A percentile compares a stretch with the other conserved stretches of the same genome.
Conservation (phyloP, 2,329 filamentous ascomycete genomes). For the Pseudopithomyces chartarum region DNA sequence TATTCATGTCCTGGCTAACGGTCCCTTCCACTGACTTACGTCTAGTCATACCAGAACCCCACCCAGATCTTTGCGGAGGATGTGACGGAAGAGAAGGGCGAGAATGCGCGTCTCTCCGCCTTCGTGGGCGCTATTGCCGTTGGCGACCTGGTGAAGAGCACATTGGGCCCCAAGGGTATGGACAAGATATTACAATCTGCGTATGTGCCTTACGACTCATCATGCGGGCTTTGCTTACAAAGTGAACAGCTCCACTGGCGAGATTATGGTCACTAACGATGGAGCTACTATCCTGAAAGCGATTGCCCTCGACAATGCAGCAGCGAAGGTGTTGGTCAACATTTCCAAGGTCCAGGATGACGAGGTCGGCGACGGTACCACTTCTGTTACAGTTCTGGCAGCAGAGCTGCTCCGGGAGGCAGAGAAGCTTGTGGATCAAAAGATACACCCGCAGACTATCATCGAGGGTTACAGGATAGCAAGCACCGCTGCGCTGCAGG, state of each 20-base stretch:
- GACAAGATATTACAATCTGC: conserved; percentile 97
- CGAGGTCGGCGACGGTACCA: conserved; percentile 97
- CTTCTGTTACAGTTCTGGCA: conserved; percentile 93
- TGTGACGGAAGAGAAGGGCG: conserved; percentile 96
- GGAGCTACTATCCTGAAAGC: conserved; percentile 98
- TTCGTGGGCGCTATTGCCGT: conserved; percentile 99
- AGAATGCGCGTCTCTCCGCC: conserved; percentile 97
- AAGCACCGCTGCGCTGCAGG: conserved; percentile 82
- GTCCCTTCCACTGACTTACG: conserved; percentile 15
- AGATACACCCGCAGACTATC: conserved; percentile 99
- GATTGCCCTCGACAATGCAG: conserved; percentile 97
- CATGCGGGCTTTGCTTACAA: conserved; percentile 25
- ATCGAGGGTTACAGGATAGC: conserved; percentile 99
- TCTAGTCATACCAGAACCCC: conserved; percentile 65
- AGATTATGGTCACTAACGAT: conserved; percentile 99
- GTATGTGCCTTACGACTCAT: conserved; percentile 58
- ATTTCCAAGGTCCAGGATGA: conserved; percentile 99
- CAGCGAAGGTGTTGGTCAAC: conserved; percentile 97
- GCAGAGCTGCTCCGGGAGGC: conserved; percentile 95
- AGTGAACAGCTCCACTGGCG: conserved; percentile 76
- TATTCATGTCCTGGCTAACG: neutral
- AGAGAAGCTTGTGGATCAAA: conserved; percentile 95
- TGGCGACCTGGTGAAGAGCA: conserved; percentile 96
- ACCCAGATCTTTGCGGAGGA: conserved; percentile 98
- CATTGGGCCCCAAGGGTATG: conserved; percentile 96